Evolutionary conservation across 371 early-diverging fungal species (phyloP).

Genomic region (Actinomucor elegans): DNA sequence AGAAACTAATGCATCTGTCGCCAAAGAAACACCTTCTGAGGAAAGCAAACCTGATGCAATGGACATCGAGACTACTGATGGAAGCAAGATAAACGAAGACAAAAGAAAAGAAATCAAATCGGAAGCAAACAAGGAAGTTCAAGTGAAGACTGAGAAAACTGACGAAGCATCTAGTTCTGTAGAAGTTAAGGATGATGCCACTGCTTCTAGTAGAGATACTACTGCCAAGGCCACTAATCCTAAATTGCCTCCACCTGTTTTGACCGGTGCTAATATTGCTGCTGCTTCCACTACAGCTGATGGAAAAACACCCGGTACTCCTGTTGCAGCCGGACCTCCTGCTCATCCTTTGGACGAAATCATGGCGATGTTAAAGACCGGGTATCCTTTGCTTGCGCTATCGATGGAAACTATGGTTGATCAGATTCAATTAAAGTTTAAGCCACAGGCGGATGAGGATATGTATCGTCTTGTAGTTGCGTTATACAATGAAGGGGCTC

Average conservation of each 20-base stretch:
- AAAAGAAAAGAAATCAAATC: background rate
- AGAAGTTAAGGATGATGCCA: slow-evolving; percentile 5
- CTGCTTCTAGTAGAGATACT: too few relatives aligned
- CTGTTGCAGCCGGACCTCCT: background rate
- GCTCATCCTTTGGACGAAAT: slow-evolving; percentile 84
- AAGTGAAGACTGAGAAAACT: background rate
- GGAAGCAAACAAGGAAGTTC: background rate
- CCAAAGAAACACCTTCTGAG: background rate
- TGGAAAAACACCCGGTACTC: background rate
- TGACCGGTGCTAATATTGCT: background rate
- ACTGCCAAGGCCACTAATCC: background rate
- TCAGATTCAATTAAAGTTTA: slow-evolving; percentile 88
- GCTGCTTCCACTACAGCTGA: background rate
- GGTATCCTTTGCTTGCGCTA: slow-evolving; percentile 89
- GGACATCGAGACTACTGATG: background rate
- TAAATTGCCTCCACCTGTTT: background rate
- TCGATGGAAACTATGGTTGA: slow-evolving; percentile 98
- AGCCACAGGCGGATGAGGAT: slow-evolving; percentile 93
- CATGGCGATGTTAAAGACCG: slow-evolving; percentile 95
- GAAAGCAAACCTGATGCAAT: background rate
- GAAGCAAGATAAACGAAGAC: background rate
- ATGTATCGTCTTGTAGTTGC: slow-evolving; percentile 92
- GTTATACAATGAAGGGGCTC: slow-evolving; percentile 85
- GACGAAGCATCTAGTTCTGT: background rate
- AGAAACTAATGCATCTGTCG: background rate